A percentile compares a stretch with the other conserved stretches of the same genome.
Evolutionary conservation across 345 rosid genomes (phyloP).

Genomic region (Eucalyptus pauciflora): DNA sequence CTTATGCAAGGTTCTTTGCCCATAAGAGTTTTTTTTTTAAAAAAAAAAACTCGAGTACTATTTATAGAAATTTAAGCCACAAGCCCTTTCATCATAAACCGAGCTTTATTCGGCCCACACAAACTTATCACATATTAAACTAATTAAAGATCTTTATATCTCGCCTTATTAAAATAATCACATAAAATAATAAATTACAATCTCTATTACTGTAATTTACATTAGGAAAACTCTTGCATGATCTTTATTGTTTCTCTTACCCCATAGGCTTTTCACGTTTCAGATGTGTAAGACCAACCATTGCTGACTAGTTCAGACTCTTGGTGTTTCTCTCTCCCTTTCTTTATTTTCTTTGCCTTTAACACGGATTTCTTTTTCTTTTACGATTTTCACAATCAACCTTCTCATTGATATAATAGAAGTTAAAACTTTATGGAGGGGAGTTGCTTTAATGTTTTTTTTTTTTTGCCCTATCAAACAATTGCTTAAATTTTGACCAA

Average conservation of each 20-base stretch:
- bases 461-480: no score
- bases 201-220: no score
- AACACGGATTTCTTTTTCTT: background rate
- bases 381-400: background rate
- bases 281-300: slow-evolving; percentile 39
- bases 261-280: slow-evolving; percentile 27
- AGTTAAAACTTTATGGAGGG: background rate
- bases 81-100: no score
- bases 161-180: no score
- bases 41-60: no score
- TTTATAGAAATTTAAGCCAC: no score
- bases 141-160: no score
- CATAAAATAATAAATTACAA: no score
- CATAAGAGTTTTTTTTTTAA: no score
- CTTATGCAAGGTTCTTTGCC: no score
- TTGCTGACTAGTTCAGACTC: slow-evolving; percentile 47
- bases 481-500: background rate
- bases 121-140: no score
- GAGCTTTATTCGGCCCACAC: no score
- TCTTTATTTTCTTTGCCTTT: background rate
- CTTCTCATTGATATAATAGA: background rate
- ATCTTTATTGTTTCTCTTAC: slow-evolving; percentile 47
- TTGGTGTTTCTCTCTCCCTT: slow-evolving; percentile 13
- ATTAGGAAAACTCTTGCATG: background rate
- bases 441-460: background rate